These are phyloP conservation scores for Fusarium nelsonii DNA, from an alignment of 2,329 filamentous ascomycete species.

Conservation along the genomic window DNA sequence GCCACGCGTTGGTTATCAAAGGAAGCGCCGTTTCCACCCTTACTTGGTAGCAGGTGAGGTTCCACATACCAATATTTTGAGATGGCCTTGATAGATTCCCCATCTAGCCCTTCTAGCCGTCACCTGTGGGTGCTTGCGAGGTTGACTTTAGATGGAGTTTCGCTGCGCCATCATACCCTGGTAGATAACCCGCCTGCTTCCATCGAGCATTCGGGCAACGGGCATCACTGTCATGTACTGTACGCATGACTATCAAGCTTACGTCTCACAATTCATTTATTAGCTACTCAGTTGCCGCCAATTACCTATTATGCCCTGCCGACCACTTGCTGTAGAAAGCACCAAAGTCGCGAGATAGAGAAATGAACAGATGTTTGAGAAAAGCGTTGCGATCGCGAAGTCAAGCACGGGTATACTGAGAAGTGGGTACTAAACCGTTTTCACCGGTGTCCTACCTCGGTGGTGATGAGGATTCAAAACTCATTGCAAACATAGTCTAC, in stretches of 20 bases:
- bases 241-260: constrained; percentile 22
- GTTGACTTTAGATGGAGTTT: constrained; percentile 21
- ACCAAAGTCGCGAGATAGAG: constrained; percentile 6
- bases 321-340: constrained; percentile 10
- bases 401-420: constrained; percentile 27
- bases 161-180: constrained; percentile 42
- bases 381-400: background rate
- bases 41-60: constrained; percentile 8
- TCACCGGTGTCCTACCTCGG: constrained; percentile 19
- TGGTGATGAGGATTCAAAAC: constrained; percentile 29
- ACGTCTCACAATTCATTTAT: background rate
- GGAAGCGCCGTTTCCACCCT: constrained; percentile 32
- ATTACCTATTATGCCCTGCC: constrained; percentile 19
- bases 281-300: constrained; percentile 6
- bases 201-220: constrained; percentile 26
- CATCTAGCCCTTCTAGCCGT: constrained; percentile 2
- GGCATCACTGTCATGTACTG: constrained; percentile 18
- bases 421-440: constrained; percentile 21
- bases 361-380: constrained; percentile 6
- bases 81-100: constrained; percentile 28
- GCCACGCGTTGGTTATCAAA: constrained; percentile 17
- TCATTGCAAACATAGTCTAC: constrained; percentile 40
- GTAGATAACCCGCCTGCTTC: constrained; percentile 41
- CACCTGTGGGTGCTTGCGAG: constrained; percentile 23
- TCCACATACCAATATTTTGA: constrained; percentile 30